Conservation (phyloP, 108 stramenopile genomes). For the Schizochytrium sp. region DNA sequence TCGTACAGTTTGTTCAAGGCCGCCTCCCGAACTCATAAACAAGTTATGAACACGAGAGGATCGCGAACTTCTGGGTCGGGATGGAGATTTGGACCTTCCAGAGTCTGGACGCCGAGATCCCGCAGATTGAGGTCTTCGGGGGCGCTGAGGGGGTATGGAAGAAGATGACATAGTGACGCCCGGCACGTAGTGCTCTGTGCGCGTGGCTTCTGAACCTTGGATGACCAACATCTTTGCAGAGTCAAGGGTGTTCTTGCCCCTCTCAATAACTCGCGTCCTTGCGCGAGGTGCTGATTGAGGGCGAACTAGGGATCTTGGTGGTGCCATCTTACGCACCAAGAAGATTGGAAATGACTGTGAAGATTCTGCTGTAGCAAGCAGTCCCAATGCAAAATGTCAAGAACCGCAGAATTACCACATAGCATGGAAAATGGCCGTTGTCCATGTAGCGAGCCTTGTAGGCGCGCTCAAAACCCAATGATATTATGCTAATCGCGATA, state of each 20-base stretch:
- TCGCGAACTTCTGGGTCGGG: neutral
- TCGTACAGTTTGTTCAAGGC: conserved; percentile 18
- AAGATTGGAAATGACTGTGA: no score
- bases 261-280: neutral
- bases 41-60: neutral
- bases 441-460: no score
- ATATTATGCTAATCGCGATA: no score
- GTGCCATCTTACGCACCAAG: no score
- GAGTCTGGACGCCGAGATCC: neutral
- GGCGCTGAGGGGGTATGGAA: neutral
- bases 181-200: neutral
- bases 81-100: neutral
- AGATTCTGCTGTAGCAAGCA: no score
- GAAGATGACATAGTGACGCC: neutral
- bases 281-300: conserved; percentile 32
- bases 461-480: no score
- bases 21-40: neutral
- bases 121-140: neutral
- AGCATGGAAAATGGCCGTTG: no score
- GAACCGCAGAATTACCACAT: no score
- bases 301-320: neutral
- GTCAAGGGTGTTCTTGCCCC: neutral
- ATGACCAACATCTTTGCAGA: neutral
- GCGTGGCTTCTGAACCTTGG: neutral
- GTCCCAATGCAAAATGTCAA: no score